phyloP scores from a whole-genome alignment of 805 yeast species.

The Lachancea cidri region DNA sequence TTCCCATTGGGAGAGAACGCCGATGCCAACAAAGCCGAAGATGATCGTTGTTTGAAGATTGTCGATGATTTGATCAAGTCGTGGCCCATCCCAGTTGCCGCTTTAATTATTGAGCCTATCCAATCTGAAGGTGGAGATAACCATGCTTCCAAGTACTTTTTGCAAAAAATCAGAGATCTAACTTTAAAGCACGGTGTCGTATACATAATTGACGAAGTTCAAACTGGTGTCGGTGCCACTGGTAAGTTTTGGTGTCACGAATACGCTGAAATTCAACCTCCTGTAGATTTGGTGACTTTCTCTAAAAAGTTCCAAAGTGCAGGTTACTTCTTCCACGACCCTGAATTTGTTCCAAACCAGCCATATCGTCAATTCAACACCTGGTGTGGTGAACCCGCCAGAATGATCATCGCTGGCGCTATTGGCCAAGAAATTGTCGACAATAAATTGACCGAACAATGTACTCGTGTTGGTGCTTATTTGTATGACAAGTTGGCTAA shows the following conservation, averaged over 20 bases:
- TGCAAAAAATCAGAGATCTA: slow-evolving; percentile 57
- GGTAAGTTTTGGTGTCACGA: slow-evolving; percentile 74
- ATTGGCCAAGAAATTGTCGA: slow-evolving; percentile 51
- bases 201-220: slow-evolving; percentile 67
- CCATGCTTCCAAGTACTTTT: slow-evolving; percentile 57
- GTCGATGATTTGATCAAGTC: slow-evolving; percentile 66
- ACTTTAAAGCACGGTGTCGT: slow-evolving; percentile 53
- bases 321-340: slow-evolving; percentile 61
- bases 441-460: slow-evolving; percentile 44
- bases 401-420: slow-evolving; percentile 57
- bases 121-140: slow-evolving; percentile 77
- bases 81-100: slow-evolving; percentile 80
- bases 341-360: slow-evolving; percentile 50
- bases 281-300: slow-evolving; percentile 66
- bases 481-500: slow-evolving; percentile 40
- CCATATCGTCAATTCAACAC: slow-evolving; percentile 72
- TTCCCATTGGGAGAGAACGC: slow-evolving; percentile 73
- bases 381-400: slow-evolving; percentile 75
- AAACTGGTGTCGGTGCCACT: slow-evolving; percentile 70
- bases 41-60: slow-evolving; percentile 68
- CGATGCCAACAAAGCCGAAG: slow-evolving; percentile 68
- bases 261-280: slow-evolving; percentile 55
- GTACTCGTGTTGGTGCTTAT: slow-evolving; percentile 51
- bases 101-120: slow-evolving; percentile 82
- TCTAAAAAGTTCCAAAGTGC: slow-evolving; percentile 72